Evolutionary conservation across 768 basidiomycete species (phyloP), one percentile per base, ranked within the genome.

Genomic region (Lepiota venenata): DNA sequence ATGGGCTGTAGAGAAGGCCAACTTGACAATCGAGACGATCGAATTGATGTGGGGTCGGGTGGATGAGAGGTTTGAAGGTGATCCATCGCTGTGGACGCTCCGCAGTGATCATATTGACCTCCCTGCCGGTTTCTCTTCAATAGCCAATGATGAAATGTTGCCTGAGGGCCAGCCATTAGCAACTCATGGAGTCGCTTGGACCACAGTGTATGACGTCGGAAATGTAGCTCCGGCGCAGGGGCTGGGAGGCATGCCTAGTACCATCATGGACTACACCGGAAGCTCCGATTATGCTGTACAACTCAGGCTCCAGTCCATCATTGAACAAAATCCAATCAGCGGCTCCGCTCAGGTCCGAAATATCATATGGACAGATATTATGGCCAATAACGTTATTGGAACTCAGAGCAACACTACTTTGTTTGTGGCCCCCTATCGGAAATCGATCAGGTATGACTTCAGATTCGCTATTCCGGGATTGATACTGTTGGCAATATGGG

Each of bases 401-500:
- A 50, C 41, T 20, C 29, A 29, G 16, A 37, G 16, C 12, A 51
- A 15, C 12, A 7, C 21, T 2, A 51, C 27, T 15, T 12, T 51
- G 18, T 11, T 18, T 11, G 50, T 43, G 4, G 29, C 41, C 18
- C 22, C 38, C 6, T 15, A 43, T 16, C 29, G 32, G 29, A 29
- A 29, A 9, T 35, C 50, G 7, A 43, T 51, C 16, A 16, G 36
- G n/a, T 51, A 51, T 15, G 50, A 51, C 41, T 51, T 43, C 27
- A 51, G 32, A 14, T 51, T 35, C 3, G 50, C 50, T n/a, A 36
- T 51, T 5, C 41, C 50, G 5, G 50, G 50, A 3, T 51, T 51
- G 10, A n/a, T 51, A n/a, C 41, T 51, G 6, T 40, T 50, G 11
- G 12, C 15, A 18, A 42, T 51, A 22, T 51, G 41, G 50, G 29